These are phyloP conservation scores for Pyrenula aspistea DNA, from an alignment of 495 filamentous ascomycete species.

Conservation along the genomic window DNA sequence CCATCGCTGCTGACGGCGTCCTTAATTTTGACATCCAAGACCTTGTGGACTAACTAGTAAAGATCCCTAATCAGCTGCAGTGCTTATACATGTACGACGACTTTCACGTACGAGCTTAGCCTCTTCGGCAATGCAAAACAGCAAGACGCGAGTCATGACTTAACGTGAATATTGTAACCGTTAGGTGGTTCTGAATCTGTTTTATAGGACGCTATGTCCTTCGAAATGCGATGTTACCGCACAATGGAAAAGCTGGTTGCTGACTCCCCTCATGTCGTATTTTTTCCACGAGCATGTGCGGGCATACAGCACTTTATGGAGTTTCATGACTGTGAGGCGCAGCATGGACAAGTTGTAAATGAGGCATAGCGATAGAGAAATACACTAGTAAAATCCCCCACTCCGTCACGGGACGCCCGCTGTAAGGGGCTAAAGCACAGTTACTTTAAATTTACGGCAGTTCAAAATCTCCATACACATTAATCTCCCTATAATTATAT, in stretches of 20 bases:
- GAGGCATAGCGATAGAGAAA: neutral
- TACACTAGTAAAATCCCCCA: neutral
- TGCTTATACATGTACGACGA: neutral
- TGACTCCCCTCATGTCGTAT: neutral
- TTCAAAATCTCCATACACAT: too few relatives aligned
- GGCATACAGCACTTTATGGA: neutral
- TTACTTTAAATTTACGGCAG: too few relatives aligned
- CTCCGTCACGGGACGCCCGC: neutral
- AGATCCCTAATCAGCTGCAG: neutral
- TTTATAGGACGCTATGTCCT: too few relatives aligned
- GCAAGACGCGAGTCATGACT: neutral
- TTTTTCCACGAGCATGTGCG: neutral
- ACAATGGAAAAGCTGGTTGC: neutral
- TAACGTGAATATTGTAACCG: too few relatives aligned
- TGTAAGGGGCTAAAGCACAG: too few relatives aligned
- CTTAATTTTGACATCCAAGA: neutral
- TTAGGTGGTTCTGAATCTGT: neutral
- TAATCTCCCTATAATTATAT: too few relatives aligned
- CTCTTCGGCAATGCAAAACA: neutral
- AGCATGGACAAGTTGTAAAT: neutral
- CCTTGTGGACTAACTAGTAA: neutral
- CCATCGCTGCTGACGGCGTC: neutral
- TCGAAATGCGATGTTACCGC: neutral
- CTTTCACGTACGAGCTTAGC: neutral
- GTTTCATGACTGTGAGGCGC: neutral